Conservation (phyloP, 257 asterid genomes). For the Hygrophila difformis region DNA sequence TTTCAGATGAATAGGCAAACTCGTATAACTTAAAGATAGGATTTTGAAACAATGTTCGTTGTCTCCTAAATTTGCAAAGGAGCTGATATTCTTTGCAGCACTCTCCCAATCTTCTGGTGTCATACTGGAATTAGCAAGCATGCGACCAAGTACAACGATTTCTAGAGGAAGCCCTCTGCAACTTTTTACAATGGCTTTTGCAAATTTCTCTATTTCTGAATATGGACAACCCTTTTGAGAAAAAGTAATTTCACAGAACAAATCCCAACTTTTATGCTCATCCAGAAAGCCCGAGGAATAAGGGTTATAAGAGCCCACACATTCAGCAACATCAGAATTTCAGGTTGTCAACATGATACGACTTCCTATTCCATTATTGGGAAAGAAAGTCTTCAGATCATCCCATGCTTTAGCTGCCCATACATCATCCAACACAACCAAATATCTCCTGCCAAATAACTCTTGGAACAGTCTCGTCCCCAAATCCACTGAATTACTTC, state of each 20-base stretch:
- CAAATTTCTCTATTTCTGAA: background rate
- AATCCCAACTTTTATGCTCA: conserved; percentile 4
- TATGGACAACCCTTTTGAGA: background rate
- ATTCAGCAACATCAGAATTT: background rate
- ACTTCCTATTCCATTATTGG: background rate
- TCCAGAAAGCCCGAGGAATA: background rate
- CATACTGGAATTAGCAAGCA: background rate
- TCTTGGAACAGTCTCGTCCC: background rate
- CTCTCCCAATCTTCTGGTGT: background rate
- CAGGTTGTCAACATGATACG: background rate
- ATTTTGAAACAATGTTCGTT: background rate
- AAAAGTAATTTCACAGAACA: background rate
- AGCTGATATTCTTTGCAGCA: background rate
- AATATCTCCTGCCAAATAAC: background rate
- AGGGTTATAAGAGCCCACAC: background rate
- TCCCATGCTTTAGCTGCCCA: background rate
- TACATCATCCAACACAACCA: background rate
- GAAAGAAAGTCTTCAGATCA: background rate
- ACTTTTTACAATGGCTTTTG: conserved; percentile 3
- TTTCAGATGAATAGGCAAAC: conserved; percentile 2
- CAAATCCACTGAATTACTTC: background rate
- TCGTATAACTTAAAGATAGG: background rate
- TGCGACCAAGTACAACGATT: background rate
- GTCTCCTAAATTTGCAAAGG: no score
- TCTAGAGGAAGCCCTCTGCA: background rate